Percentiles rank a stretch among this genome's conserved stretches.
phyloP scores from a whole-genome alignment of 306 rosid genomes.

The Malus fusca region DNA sequence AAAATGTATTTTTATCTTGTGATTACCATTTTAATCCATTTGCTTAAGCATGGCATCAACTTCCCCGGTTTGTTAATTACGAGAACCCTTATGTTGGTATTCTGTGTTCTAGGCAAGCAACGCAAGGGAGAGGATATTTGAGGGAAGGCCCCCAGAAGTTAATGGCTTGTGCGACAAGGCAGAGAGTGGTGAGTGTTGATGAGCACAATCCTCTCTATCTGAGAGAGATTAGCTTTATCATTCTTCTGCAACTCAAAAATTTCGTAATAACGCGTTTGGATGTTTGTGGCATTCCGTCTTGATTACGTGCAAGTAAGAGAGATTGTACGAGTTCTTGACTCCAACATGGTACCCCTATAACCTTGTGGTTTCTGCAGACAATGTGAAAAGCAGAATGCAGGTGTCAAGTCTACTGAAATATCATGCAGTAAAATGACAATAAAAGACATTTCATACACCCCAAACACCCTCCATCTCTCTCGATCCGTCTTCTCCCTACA shows the following conservation, averaged over 20 bases:
- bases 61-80: background rate
- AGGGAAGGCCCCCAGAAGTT: background rate
- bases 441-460: no score
- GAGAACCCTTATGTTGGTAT: background rate
- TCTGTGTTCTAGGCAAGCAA: conserved; percentile 4
- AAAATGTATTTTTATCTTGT: background rate
- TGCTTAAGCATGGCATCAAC: background rate
- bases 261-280: no score
- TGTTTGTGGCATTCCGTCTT: background rate
- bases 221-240: background rate
- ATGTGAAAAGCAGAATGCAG: background rate
- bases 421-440: no score
- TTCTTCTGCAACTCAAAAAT: background rate
- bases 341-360: background rate
- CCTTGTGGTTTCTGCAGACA: background rate
- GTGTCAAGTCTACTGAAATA: background rate
- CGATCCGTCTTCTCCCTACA: no score
- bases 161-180: background rate
- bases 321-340: background rate
- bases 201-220: background rate
- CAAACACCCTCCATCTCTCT: no score
- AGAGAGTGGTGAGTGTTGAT: background rate
- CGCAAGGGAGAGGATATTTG: conserved; percentile 25
- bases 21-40: background rate
- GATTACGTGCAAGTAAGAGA: background rate